Base-by-base conservation (phyloP, 2,329 filamentous ascomycete species). In the Cadophora sp. region DNA sequence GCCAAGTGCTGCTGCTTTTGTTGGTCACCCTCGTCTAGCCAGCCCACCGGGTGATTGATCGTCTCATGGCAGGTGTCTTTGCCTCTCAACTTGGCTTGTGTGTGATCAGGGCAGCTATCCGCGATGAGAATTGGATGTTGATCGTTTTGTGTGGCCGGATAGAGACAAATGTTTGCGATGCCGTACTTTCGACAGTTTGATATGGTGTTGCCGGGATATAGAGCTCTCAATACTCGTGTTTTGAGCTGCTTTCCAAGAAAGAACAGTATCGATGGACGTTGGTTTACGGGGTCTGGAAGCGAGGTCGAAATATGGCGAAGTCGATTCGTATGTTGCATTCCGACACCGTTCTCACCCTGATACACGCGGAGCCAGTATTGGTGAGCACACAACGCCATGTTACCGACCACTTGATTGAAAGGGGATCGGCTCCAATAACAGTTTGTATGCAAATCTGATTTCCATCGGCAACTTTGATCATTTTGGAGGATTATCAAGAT, bases 71-170 rank as follows among this genome's bases (percentile, higher is more conserved):
- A 71, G 67, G 37, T 65, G n/a, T 56, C 48, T 40, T 64, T 48
- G 27, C 48, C 62, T 62, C 66, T 69, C 48, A 26, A 43, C 16
- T 65, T 65, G 48, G 43, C 55, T 46, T 67, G 34, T 24, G 61
- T 37, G 29, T 64, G 27, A 62, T 68, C 62, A 40, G 43, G 65
- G 61, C 29, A 67, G 55, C 62, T 68, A 62, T 72, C 64, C 19
- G 69, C 60, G 61, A 72, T 66, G n/a, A 72, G 59, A 31, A 70
- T 67, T 31, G 66, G 71, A 64, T 73, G 37, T 40, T 67, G 31
- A 56, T 70, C 43, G 9, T 69, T 37, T 26, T 27, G 59, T 29
- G 69, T 68, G 9, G n/a, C 65, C n/a, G 43, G 51, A 68, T 73
- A 43, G 43, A 66, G 22, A 50, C 58, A 70, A 22, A 71, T 65